Conservation (phyloP, 1,284 basidiomycete species). For the Cryptococcus maquisensis region DNA sequence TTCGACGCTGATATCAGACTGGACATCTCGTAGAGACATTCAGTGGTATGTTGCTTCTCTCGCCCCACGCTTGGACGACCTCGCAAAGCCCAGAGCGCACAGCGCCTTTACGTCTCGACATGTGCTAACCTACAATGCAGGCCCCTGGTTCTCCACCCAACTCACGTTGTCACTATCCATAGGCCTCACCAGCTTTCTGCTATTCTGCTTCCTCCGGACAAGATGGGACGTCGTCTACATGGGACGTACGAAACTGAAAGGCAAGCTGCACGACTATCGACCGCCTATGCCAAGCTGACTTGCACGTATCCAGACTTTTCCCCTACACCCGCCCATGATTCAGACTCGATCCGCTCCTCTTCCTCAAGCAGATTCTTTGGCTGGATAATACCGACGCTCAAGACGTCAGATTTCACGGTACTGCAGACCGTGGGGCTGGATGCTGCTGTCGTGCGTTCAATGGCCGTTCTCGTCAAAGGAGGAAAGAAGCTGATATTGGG, state of each 20-base stretch:
- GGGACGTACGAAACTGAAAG: constrained; percentile 88
- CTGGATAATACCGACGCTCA: constrained; percentile 89
- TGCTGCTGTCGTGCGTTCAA: constrained; percentile 72
- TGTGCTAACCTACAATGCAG: constrained; percentile 9
- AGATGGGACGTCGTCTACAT: constrained; percentile 87
- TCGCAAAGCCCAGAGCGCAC: neutral
- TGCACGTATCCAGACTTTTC: constrained; percentile 34
- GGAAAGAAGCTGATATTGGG: neutral
- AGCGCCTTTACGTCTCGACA: neutral
- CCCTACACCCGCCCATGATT: constrained; percentile 33
- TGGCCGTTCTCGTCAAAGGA: too few relatives aligned
- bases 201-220: constrained; percentile 82
- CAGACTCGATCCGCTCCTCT: constrained; percentile 22
- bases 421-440: constrained; percentile 94
- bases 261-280: constrained; percentile 49
- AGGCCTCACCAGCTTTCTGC: constrained; percentile 72
- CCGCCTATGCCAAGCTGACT: neutral
- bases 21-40: constrained; percentile 25
- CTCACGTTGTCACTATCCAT: constrained; percentile 71
- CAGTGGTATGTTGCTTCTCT: constrained; percentile 16
- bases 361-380: constrained; percentile 62
- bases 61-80: neutral
- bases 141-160: constrained; percentile 70
- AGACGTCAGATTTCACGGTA: constrained; percentile 87
- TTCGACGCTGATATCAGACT: neutral